phyloP scores from a whole-genome alignment of 2,329 filamentous ascomycete species.

The Fusarium compactum region DNA sequence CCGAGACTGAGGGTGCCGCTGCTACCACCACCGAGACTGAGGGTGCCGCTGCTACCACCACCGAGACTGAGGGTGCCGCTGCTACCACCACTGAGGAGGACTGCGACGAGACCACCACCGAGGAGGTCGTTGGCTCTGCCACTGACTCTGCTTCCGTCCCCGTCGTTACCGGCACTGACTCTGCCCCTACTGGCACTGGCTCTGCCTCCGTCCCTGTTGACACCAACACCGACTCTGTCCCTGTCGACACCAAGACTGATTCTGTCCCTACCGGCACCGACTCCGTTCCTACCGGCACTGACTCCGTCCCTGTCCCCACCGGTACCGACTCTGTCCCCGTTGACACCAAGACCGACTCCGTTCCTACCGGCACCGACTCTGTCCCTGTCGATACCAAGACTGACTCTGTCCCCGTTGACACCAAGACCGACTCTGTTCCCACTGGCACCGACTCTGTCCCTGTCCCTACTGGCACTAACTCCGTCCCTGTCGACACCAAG shows the following conservation, averaged over 20 bases:
- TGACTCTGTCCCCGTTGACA: neutral
- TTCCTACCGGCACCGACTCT: neutral
- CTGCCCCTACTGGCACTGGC: constrained; percentile 1
- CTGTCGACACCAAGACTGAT: neutral
- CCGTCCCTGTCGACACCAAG: neutral
- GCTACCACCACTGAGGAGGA: constrained; percentile 20
- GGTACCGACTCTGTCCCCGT: constrained; percentile 1
- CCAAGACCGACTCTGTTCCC: neutral
- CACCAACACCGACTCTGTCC: neutral
- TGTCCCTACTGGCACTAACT: neutral
- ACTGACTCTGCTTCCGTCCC: constrained; percentile 13
- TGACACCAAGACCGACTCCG: neutral
- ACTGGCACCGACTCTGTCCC: neutral
- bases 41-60: constrained; percentile 6
- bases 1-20: constrained; percentile 14
- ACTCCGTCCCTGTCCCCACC: neutral
- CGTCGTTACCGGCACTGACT: neutral
- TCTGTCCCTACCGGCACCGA: neutral
- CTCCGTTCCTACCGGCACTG: neutral
- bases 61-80: constrained; percentile 1
- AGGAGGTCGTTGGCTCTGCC: neutral
- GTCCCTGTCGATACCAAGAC: neutral
- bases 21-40: neutral
- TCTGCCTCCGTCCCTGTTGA: constrained; percentile 2
- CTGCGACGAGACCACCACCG: constrained; percentile 11